phyloP scores from a whole-genome alignment of 2,329 filamentous ascomycete species.

The Hypoxylon rubiginosum region DNA sequence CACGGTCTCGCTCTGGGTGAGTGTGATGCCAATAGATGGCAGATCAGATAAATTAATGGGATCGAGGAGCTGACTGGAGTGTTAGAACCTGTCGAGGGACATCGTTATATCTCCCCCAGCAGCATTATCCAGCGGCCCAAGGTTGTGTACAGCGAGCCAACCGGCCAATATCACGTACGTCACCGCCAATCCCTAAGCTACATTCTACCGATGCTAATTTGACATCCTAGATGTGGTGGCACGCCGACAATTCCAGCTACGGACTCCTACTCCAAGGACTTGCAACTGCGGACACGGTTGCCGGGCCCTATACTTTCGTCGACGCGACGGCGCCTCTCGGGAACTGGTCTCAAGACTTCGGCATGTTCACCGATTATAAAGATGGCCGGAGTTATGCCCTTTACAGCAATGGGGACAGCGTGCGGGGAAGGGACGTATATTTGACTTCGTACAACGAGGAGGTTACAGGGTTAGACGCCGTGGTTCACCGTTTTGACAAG shows the following conservation, averaged over 20 bases:
- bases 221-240: conserved; percentile 65
- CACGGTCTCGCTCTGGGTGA: conserved; percentile 69
- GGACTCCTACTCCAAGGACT: conserved; percentile 69
- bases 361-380: conserved; percentile 71
- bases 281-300: conserved; percentile 65
- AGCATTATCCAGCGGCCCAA: conserved; percentile 74
- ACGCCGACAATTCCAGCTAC: conserved; percentile 70
- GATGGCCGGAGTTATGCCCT: conserved; percentile 68
- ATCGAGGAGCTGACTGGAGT: conserved; percentile 12
- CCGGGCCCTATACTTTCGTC: conserved; percentile 67
- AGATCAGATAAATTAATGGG: not conserved
- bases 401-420: conserved; percentile 70
- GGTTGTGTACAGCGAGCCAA: conserved; percentile 68
- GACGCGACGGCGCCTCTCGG: conserved; percentile 68
- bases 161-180: conserved; percentile 68
- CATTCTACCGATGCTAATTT: not conserved
- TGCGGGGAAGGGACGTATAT: conserved; percentile 69
- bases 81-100: conserved; percentile 64
- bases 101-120: conserved; percentile 66
- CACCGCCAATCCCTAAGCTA: not conserved
- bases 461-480: conserved; percentile 64
- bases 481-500: conserved; percentile 69
- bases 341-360: conserved; percentile 74
- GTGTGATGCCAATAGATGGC: conserved; percentile 26
- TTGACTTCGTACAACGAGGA: conserved; percentile 67